These are phyloP conservation scores for Penicillium sp. DNA, from an alignment of 2,329 filamentous ascomycete genomes.

Conservation along the genomic window DNA sequence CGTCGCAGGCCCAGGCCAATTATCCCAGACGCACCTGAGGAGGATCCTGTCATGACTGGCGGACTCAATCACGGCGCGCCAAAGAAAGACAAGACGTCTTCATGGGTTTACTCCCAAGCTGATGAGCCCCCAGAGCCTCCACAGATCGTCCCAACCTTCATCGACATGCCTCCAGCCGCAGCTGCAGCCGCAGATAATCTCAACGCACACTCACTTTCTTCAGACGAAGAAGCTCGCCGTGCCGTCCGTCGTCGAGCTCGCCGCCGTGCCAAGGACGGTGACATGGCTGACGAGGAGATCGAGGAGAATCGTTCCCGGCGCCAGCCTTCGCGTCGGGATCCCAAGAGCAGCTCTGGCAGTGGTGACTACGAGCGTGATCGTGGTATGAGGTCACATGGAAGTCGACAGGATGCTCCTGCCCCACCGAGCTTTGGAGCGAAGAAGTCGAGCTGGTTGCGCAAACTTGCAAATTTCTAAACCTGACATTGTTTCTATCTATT, in stretches of 20 bases:
- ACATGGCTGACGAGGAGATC: constrained; percentile 39
- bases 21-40: constrained; percentile 31
- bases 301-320: constrained; percentile 37
- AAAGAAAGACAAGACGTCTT: constrained; percentile 49
- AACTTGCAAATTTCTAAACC: constrained; percentile 37
- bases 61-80: constrained; percentile 27
- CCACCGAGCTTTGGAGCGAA: constrained; percentile 32
- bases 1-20: constrained; percentile 25
- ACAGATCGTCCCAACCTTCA: constrained; percentile 47
- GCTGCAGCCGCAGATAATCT: constrained; percentile 23
- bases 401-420: constrained; percentile 23
- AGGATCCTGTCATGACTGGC: constrained; percentile 33
- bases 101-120: constrained; percentile 51
- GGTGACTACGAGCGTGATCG: constrained; percentile 42
- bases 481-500: not conserved
- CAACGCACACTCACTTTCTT: constrained; percentile 40
- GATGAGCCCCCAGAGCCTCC: constrained; percentile 51
- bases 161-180: constrained; percentile 41
- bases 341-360: constrained; percentile 44
- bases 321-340: constrained; percentile 34
- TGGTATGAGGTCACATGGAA: constrained; percentile 32
- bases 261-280: constrained; percentile 41
- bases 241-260: constrained; percentile 39
- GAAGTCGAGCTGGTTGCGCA: constrained; percentile 47
- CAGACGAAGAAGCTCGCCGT: constrained; percentile 45